Evolutionary conservation across 768 basidiomycete species (phyloP).

Genomic region (Saitozyma sp.): DNA sequence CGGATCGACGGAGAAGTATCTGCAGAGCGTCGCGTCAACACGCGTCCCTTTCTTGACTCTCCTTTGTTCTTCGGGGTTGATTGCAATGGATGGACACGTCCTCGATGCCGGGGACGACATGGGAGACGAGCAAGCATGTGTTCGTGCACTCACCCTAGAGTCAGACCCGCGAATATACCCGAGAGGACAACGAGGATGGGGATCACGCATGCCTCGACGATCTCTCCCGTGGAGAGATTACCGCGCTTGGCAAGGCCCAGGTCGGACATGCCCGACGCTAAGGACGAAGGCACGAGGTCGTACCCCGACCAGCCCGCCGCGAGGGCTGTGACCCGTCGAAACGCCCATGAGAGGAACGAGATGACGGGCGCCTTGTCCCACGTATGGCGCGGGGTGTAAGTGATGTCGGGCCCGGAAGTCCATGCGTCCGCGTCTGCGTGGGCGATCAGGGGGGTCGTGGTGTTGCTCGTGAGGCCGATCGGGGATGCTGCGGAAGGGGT

Average conservation of each 20-base stretch:
- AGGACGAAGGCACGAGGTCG: background rate
- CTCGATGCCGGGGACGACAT: background rate
- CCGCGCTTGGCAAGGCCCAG: background rate
- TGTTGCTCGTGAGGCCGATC: background rate
- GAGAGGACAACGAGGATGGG: constrained; percentile 79
- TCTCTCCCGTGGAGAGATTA: constrained; percentile 13
- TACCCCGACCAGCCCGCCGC: background rate
- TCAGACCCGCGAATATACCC: constrained; percentile 83
- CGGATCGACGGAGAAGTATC: constrained; percentile 78
- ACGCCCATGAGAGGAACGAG: background rate
- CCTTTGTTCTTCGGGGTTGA: background rate
- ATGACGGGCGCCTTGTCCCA: background rate
- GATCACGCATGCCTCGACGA: constrained; percentile 64
- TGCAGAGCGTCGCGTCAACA: constrained; percentile 2
- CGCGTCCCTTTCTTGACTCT: background rate
- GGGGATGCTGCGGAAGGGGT: background rate
- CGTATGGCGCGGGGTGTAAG: no score
- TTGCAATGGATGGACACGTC: background rate
- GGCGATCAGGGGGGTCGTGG: background rate
- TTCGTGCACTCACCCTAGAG: constrained; percentile 66
- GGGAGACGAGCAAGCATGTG: background rate
- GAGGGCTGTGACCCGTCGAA: background rate
- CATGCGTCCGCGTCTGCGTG: background rate
- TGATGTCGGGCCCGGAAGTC: background rate
- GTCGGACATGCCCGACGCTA: background rate